phyloP scores from a whole-genome alignment of 106 monocot genomes.

The Amphibolis antarctica region DNA sequence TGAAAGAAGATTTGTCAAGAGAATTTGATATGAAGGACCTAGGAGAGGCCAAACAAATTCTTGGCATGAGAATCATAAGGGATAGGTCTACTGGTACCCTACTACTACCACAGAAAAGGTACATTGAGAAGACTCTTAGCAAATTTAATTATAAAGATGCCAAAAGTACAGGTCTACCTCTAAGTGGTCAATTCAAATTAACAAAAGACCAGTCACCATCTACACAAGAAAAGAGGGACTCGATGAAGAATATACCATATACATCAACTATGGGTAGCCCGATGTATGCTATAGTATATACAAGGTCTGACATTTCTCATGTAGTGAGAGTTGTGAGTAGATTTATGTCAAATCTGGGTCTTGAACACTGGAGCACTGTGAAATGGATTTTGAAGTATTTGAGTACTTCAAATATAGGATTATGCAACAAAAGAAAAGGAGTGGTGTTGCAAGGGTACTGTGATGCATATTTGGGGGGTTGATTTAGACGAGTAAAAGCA shows the following conservation, averaged over 20 bases:
- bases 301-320: neutral
- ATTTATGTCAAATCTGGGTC: constrained; percentile 4
- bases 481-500: too few species aligned
- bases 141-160: neutral
- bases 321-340: constrained; percentile 1
- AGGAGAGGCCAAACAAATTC: neutral
- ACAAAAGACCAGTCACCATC: neutral
- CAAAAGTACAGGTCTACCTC: neutral
- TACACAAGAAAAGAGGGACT: neutral
- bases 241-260: neutral
- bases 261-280: neutral
- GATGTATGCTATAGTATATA: constrained; percentile 10
- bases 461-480: neutral
- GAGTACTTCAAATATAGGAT: too few species aligned
- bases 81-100: too few species aligned
- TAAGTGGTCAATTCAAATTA: constrained; percentile 1
- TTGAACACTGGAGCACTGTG: neutral
- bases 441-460: too few species aligned
- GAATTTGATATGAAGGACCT: constrained; percentile 9
- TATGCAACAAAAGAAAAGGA: too few species aligned
- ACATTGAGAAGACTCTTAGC: neutral
- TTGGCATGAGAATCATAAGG: neutral
- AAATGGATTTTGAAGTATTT: constrained; percentile 7
- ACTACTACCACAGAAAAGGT: neutral
- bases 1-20: neutral